These are phyloP conservation scores for Hygrocybe coccinea DNA, from an alignment of 768 basidiomycete species.

Conservation along the genomic window DNA sequence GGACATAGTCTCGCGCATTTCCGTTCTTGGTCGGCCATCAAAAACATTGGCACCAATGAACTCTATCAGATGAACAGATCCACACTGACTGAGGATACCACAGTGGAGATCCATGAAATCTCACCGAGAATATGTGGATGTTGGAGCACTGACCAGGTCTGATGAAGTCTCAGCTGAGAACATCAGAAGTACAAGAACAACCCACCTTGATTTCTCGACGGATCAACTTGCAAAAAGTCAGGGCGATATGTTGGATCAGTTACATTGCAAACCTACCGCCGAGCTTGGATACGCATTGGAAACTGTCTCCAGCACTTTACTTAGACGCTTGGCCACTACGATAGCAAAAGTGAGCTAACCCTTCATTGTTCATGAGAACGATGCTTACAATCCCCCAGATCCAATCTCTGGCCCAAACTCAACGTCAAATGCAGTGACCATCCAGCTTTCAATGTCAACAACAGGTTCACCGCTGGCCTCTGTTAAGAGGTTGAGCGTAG, in stretches of 20 bases:
- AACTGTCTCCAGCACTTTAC: slow-evolving; percentile 12
- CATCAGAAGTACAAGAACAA: neutral
- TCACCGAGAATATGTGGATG: slow-evolving; percentile 14
- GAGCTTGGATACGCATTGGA: slow-evolving; percentile 8
- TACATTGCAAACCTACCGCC: neutral
- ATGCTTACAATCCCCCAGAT: slow-evolving; percentile 13
- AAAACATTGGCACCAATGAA: slow-evolving; percentile 13
- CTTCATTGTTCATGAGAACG: neutral
- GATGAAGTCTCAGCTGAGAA: neutral
- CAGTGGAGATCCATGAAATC: neutral
- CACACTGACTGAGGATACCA: neutral
- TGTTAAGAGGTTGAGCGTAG: slow-evolving; percentile 8
- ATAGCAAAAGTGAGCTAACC: neutral
- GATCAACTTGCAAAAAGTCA: no score
- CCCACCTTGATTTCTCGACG: slow-evolving; percentile 11
- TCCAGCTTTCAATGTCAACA: slow-evolving; percentile 13
- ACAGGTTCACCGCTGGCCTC: slow-evolving; percentile 9
- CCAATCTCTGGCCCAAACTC: slow-evolving; percentile 13
- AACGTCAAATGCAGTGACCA: slow-evolving; percentile 15
- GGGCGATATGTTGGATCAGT: no score
- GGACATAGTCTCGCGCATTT: slow-evolving; percentile 16
- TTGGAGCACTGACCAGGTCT: slow-evolving; percentile 13
- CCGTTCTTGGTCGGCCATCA: slow-evolving; percentile 16
- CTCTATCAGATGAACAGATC: neutral
- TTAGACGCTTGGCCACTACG: slow-evolving; percentile 12